Base-by-base conservation (phyloP, 176 grass and related monocot genomes). In the Carex littledalei region DNA sequence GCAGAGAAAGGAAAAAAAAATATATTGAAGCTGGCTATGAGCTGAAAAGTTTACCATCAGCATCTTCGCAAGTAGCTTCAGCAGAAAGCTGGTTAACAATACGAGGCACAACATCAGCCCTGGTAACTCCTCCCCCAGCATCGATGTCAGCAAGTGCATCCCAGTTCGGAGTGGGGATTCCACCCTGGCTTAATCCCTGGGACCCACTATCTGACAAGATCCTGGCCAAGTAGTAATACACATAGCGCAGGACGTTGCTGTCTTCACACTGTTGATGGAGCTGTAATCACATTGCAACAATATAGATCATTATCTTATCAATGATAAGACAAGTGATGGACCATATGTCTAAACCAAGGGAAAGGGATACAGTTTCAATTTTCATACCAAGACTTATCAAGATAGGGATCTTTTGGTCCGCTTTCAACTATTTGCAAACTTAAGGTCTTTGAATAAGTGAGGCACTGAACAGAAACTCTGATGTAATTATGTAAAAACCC, bases 231-330 rank as follows among this genome's bases (percentile, higher is more conserved):
- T 99, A 99, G 84, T 99, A 99, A 88, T 99, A 99, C 10, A 99
- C 96, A 85, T 99, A 99, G 29, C 96, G 87, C 78, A 95, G 67
- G 84, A 99, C 96, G 88, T 88, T 95, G 76, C 84, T 95, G 67
- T 99, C 93, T 81, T 99, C 96, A 0, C 96, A 99, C 86, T 99
- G 96, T 76, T 99, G 96, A 85, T 99, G 96, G 77, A 99, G 91
- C 96, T 99, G 90, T 81, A 91, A 84, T 87, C 29, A 79, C 50
- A 90, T 37, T 85, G 89, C 53, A 80, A 68, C 63, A 65, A 87
- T 60, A 16, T 87, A 17, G 49, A 24, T 78, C 26, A 78, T 18
- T 76, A 55, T 34, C 24, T 78, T 57, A 56, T 15, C 13, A 17
- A 50, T 1, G 7, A 78, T 9, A 78, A 57, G 14, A 78, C 3